Evolutionary conservation across 768 basidiomycete genomes (phyloP).

Genomic region (Ramaria sp.): DNA sequence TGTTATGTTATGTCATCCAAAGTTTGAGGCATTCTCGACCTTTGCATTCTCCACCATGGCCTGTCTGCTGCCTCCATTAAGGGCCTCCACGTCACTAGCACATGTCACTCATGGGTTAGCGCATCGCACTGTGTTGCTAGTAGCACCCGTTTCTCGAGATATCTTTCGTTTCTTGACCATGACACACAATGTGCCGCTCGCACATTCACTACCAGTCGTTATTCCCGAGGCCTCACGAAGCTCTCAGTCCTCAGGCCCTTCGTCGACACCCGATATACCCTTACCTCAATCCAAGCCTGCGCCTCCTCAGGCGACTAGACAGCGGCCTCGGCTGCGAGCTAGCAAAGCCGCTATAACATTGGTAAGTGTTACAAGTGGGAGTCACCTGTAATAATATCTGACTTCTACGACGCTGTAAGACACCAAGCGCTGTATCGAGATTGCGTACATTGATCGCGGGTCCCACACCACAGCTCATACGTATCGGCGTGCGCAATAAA

Average conservation of each 20-base stretch:
- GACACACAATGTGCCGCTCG: conserved; percentile 13
- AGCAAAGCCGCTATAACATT: conserved; percentile 71
- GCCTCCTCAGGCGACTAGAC: conserved; percentile 55
- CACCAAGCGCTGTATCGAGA: conserved; percentile 64
- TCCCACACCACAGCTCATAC: conserved; percentile 84
- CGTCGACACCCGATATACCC: conserved; percentile 21
- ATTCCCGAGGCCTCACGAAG: conserved; percentile 22
- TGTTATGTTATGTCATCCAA: background rate
- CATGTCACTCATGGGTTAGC: background rate
- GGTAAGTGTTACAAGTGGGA: conserved; percentile 29
- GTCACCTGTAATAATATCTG: background rate
- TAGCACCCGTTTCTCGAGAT: background rate
- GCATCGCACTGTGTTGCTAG: background rate
- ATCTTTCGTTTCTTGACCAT: background rate
- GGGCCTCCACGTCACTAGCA: background rate
- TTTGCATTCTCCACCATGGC: background rate
- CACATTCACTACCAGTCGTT: conserved; percentile 43
- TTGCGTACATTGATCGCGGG: conserved; percentile 64
- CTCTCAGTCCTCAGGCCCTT: conserved; percentile 32
- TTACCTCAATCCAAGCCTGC: conserved; percentile 65
- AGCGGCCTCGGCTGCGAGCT: conserved; percentile 54
- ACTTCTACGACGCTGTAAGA: conserved; percentile 36
- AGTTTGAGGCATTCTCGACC: background rate
- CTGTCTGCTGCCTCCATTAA: background rate
- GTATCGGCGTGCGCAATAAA: conserved; percentile 94